phyloP scores from a whole-genome alignment of 2,329 filamentous ascomycete genomes.

The Zasmidium cellare region DNA sequence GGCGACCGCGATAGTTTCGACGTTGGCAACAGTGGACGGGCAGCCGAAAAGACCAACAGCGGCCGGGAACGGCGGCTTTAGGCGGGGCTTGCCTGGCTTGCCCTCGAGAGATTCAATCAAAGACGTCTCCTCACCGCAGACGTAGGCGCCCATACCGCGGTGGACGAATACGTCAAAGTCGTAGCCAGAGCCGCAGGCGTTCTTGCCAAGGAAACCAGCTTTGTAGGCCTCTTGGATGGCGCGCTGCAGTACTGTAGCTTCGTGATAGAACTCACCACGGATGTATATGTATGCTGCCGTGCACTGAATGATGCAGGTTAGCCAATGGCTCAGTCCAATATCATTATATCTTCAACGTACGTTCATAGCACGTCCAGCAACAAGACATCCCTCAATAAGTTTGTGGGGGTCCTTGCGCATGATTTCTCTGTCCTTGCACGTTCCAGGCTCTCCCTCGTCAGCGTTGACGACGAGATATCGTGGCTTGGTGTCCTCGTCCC shows the following conservation, averaged over 20 bases:
- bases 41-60: slow-evolving; percentile 97
- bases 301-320: slow-evolving; percentile 47
- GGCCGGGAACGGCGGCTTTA: slow-evolving; percentile 98
- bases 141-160: slow-evolving; percentile 94
- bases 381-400: slow-evolving; percentile 93
- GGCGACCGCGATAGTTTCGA: slow-evolving; percentile 93
- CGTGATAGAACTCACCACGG: slow-evolving; percentile 95
- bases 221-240: slow-evolving; percentile 98
- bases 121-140: slow-evolving; percentile 97
- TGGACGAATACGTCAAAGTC: slow-evolving; percentile 98
- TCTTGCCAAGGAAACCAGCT: slow-evolving; percentile 94
- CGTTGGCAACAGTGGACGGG: slow-evolving; percentile 96
- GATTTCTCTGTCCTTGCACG: slow-evolving; percentile 99
- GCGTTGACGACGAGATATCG: slow-evolving; percentile 97
- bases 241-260: slow-evolving; percentile 87
- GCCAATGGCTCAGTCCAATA: not conserved
- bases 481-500: slow-evolving; percentile 96
- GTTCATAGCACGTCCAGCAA: slow-evolving; percentile 98
- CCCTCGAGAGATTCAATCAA: slow-evolving; percentile 97
- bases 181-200: slow-evolving; percentile 94
- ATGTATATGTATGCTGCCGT: slow-evolving; percentile 99
- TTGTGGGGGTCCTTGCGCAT: slow-evolving; percentile 99
- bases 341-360: slow-evolving; percentile 20
- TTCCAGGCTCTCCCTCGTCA: slow-evolving; percentile 97
- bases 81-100: slow-evolving; percentile 95